A percentile compares a stretch with the other conserved stretches of the same genome.
Conservation (phyloP, 2,329 filamentous ascomycete species). For the Dothideomycetes sp. region DNA sequence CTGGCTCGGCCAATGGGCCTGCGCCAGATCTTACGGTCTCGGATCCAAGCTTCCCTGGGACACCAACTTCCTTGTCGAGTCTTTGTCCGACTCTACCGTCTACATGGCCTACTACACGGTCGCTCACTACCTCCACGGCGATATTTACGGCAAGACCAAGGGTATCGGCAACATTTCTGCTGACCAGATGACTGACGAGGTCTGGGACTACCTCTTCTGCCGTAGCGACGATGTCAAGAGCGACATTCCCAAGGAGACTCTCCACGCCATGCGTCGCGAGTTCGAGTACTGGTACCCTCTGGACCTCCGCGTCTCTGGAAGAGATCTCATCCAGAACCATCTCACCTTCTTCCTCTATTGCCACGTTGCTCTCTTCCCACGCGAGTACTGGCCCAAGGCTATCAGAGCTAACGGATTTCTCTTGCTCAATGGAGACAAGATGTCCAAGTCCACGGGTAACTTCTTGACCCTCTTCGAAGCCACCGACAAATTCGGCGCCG, state of each 20-base stretch:
- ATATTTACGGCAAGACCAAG: slow-evolving; percentile 69
- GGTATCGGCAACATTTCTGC: slow-evolving; percentile 60
- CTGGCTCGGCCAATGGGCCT: slow-evolving; percentile 96
- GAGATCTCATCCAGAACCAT: slow-evolving; percentile 90
- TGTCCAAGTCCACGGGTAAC: slow-evolving; percentile 96
- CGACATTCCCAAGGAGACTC: slow-evolving; percentile 60
- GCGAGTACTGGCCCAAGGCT: slow-evolving; percentile 77
- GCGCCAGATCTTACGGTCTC: slow-evolving; percentile 79
- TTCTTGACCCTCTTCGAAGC: slow-evolving; percentile 85
- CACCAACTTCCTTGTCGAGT: slow-evolving; percentile 79
- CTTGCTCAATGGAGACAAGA: slow-evolving; percentile 93
- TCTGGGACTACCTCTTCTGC: slow-evolving; percentile 93
- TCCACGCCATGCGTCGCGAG: slow-evolving; percentile 75
- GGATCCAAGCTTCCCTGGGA: slow-evolving; percentile 96
- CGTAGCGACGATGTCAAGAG: slow-evolving; percentile 60
- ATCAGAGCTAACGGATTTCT: slow-evolving; percentile 88
- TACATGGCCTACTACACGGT: slow-evolving; percentile 70
- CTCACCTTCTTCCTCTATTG: slow-evolving; percentile 93
- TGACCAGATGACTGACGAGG: slow-evolving; percentile 86
- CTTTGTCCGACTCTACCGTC: slow-evolving; percentile 80
- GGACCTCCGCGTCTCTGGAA: slow-evolving; percentile 78
- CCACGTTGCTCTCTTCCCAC: slow-evolving; percentile 78
- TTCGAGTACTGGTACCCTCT: slow-evolving; percentile 97
- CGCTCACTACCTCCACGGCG: slow-evolving; percentile 53
- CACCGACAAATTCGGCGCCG: slow-evolving; percentile 85